These are phyloP conservation scores for Melampsora americana DNA, from an alignment of 1,284 basidiomycete genomes.

Conservation along the genomic window DNA sequence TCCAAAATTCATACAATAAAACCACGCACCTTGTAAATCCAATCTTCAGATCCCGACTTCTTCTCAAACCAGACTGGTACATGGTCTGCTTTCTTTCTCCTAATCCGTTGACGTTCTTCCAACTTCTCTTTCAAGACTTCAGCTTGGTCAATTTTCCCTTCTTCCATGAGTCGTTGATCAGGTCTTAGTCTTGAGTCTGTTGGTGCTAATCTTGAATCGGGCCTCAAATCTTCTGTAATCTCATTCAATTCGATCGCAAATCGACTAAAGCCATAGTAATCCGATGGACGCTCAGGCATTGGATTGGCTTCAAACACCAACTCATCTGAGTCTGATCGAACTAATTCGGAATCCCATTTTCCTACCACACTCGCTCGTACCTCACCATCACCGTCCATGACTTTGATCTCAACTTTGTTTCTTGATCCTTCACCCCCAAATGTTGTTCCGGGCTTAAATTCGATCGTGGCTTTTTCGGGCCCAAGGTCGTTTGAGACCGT, in stretches of 20 bases:
- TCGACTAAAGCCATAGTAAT: constrained; percentile 78
- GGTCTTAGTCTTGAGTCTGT: constrained; percentile 82
- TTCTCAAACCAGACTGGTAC: constrained; percentile 30
- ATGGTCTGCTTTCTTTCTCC: constrained; percentile 53
- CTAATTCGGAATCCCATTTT: constrained; percentile 42
- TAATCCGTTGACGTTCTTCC: constrained; percentile 61
- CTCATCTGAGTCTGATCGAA: constrained; percentile 47
- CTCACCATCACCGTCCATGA: constrained; percentile 42
- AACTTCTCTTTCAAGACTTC: constrained; percentile 71
- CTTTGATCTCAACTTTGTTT: constrained; percentile 43
- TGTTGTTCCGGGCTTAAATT: constrained; percentile 71
- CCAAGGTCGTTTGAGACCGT: constrained; percentile 65
- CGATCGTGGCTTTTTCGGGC: constrained; percentile 63
- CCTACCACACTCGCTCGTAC: constrained; percentile 45
- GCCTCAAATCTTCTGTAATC: constrained; percentile 54
- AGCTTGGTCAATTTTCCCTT: constrained; percentile 71
- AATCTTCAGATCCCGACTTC: constrained; percentile 14
- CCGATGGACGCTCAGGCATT: constrained; percentile 54
- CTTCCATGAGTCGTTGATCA: constrained; percentile 80
- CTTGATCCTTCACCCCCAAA: constrained; percentile 44
- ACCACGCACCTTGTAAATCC: constrained; percentile 29
- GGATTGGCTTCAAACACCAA: constrained; percentile 17
- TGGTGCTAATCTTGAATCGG: constrained; percentile 60
- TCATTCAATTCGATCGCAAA: constrained; percentile 80
- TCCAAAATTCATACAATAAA: not conserved